phyloP scores from a whole-genome alignment of 805 yeast species.

The Kazachstania psychrophila region DNA sequence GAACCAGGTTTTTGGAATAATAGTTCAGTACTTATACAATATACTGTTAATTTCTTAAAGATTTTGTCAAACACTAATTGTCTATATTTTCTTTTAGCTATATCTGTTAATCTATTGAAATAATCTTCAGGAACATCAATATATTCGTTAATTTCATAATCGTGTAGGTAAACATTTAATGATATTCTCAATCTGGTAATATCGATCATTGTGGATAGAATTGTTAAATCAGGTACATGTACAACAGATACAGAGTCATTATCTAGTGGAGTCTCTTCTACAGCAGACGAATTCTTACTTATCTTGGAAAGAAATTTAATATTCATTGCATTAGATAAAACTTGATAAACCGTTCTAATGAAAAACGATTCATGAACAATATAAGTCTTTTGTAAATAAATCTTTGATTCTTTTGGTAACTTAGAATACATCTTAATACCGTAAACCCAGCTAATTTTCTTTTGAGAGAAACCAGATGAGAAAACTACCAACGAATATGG shows the following conservation, averaged over 20 bases:
- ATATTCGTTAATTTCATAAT: constrained; percentile 42
- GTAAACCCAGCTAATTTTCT: constrained; percentile 53
- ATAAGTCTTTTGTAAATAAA: constrained; percentile 51
- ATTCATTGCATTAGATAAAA: constrained; percentile 53
- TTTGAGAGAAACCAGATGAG: constrained; percentile 66
- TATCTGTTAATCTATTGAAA: constrained; percentile 20
- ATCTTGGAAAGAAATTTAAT: constrained; percentile 33
- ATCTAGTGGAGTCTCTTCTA: constrained; percentile 7
- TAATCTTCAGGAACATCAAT: constrained; percentile 40
- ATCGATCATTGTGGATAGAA: constrained; percentile 54
- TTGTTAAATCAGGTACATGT: constrained; percentile 43
- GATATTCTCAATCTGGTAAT: constrained; percentile 70
- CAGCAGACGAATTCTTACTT: constrained; percentile 9
- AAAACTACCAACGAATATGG: constrained; percentile 65
- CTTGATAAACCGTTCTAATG: constrained; percentile 65
- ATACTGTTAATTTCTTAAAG: constrained; percentile 38
- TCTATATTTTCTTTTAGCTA: constrained; percentile 31
- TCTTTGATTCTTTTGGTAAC: constrained; percentile 48
- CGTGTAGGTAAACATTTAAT: constrained; percentile 62
- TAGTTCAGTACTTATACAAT: constrained; percentile 37
- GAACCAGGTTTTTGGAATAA: constrained; percentile 52
- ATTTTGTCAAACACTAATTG: constrained; percentile 40
- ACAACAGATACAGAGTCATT: constrained; percentile 18
- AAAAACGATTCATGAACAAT: constrained; percentile 91
- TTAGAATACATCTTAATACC: constrained; percentile 50